These are phyloP conservation scores for Penicillium sp. DNA, from an alignment of 2,329 filamentous ascomycete species.

Conservation along the genomic window DNA sequence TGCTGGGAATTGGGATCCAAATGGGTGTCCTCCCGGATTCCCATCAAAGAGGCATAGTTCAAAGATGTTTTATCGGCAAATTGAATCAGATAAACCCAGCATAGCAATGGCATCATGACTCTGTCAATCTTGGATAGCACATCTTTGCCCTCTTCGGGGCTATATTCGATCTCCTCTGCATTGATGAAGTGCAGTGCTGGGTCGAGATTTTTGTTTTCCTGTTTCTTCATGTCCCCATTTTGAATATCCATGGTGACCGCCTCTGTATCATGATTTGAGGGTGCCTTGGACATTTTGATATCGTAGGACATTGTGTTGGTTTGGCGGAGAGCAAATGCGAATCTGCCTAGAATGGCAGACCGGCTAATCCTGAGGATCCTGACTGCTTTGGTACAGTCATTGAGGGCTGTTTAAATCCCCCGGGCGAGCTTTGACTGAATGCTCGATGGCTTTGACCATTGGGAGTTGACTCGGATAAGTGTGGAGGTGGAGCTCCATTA, in stretches of 20 bases:
- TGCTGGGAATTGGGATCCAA: constrained; percentile 41
- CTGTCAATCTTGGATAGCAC: constrained; percentile 8
- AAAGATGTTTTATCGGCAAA: constrained; percentile 12
- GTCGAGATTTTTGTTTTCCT: not conserved
- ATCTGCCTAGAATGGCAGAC: no score
- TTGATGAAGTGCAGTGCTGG: constrained; percentile 6
- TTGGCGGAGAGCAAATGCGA: no score
- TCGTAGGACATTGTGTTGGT: not conserved
- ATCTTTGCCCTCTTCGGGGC: not conserved
- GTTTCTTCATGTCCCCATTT: not conserved
- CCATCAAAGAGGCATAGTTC: constrained; percentile 20
- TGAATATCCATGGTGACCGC: not conserved
- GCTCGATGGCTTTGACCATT: no score
- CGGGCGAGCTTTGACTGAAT: no score
- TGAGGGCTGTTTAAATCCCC: no score
- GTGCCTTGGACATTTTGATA: not conserved
- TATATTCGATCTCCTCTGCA: constrained; percentile 4
- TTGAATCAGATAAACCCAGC: constrained; percentile 12
- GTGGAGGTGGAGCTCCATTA: no score
- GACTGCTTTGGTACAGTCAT: no score
- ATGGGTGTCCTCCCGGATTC: constrained; percentile 25
- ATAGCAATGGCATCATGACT: constrained; percentile 7
- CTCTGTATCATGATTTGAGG: not conserved
- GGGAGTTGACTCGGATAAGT: no score
- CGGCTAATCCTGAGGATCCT: no score